Conservation (phyloP, 179 eudicot genomes). For the Silene noctiflora region DNA sequence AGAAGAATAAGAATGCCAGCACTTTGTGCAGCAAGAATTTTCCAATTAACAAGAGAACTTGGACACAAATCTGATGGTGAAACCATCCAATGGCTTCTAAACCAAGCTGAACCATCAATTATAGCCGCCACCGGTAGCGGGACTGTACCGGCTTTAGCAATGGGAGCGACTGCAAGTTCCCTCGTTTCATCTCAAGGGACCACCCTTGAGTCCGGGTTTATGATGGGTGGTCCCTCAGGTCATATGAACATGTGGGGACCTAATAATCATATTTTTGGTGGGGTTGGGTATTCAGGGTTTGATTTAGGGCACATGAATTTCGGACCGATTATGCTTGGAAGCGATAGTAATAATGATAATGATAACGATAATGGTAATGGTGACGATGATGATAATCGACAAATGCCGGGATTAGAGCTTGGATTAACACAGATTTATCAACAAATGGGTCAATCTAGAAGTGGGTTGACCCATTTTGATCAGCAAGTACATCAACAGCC, state of each 20-base stretch:
- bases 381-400: background rate
- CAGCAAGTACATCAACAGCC: constrained; percentile 34
- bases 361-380: background rate
- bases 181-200: constrained; percentile 28
- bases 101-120: constrained; percentile 32
- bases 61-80: constrained; percentile 39
- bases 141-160: constrained; percentile 27
- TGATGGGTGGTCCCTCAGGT: constrained; percentile 28
- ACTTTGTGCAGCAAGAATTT: constrained; percentile 49
- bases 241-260: constrained; percentile 49
- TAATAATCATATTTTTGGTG: constrained; percentile 34
- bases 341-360: constrained; percentile 7
- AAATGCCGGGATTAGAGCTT: constrained; percentile 45
- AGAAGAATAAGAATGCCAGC: constrained; percentile 58
- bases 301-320: constrained; percentile 59
- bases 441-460: constrained; percentile 54
- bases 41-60: constrained; percentile 49
- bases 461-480: constrained; percentile 31
- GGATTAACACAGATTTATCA: constrained; percentile 52
- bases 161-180: constrained; percentile 20
- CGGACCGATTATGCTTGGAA: constrained; percentile 37
- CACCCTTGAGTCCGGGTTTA: constrained; percentile 25
- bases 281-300: constrained; percentile 59
- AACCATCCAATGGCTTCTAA: constrained; percentile 31
- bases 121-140: constrained; percentile 33